Evolutionary conservation across 2,329 filamentous ascomycete genomes (phyloP).

Genomic region (Exophiala oligosperma): DNA sequence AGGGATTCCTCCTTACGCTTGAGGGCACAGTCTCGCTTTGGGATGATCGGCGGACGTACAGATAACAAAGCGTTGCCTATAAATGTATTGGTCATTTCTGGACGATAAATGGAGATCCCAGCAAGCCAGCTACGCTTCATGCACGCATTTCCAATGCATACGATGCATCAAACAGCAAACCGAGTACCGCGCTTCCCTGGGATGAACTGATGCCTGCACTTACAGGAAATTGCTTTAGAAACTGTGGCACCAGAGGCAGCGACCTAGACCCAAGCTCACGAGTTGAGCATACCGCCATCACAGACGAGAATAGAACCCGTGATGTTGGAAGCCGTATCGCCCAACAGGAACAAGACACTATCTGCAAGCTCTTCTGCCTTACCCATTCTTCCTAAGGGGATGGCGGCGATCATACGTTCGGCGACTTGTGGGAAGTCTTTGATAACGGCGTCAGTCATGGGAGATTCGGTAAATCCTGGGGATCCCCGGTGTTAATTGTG

Average conservation of each 20-base stretch:
- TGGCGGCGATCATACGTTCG: not conserved
- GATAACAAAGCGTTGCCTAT: not conserved
- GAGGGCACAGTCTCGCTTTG: not conserved
- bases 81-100: slow-evolving; percentile 6
- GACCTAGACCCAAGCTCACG: slow-evolving; percentile 4
- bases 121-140: slow-evolving; percentile 1
- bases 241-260: slow-evolving; percentile 1
- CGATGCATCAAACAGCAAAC: slow-evolving; percentile 4
- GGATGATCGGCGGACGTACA: slow-evolving; percentile 4
- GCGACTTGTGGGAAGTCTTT: slow-evolving; percentile 9
- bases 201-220: slow-evolving; percentile 2
- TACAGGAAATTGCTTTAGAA: slow-evolving; percentile 1
- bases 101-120: slow-evolving; percentile 2
- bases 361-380: slow-evolving; percentile 12
- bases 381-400: slow-evolving; percentile 12
- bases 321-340: slow-evolving; percentile 1
- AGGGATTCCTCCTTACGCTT: not conserved
- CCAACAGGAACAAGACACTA: slow-evolving; percentile 10
- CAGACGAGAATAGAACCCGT: slow-evolving; percentile 8
- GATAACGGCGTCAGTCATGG: slow-evolving; percentile 4
- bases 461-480: slow-evolving; percentile 7
- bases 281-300: slow-evolving; percentile 10
- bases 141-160: not conserved
- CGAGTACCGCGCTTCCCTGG: slow-evolving; percentile 1
- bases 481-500: slow-evolving; percentile 1